A percentile compares a stretch with the other conserved stretches of the same genome.
Evolutionary conservation across 1,139 yeast species (phyloP).

Genomic region (Debaryomyces psychrophilus): DNA sequence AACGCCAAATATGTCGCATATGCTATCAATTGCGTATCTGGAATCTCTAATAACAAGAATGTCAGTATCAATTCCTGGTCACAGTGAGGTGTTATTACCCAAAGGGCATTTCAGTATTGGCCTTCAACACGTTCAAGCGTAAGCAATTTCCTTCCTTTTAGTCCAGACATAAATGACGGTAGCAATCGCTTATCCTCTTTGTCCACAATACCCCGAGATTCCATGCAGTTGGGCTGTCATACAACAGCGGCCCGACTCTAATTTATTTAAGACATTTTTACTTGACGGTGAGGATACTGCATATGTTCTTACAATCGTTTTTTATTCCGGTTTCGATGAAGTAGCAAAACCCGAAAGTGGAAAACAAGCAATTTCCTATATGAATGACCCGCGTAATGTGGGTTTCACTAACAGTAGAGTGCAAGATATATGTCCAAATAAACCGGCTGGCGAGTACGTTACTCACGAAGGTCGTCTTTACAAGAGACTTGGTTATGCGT

Average conservation of each 20-base stretch:
- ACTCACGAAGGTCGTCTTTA: constrained; percentile 8
- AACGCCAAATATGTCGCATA: constrained; percentile 10
- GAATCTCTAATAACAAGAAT: constrained; percentile 6
- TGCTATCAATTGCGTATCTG: constrained; percentile 8
- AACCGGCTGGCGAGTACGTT: constrained; percentile 8
- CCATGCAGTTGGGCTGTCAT: constrained; percentile 5
- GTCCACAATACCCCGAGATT: not conserved
- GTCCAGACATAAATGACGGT: constrained; percentile 10
- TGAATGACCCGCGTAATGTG: constrained; percentile 3
- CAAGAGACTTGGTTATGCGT: constrained; percentile 8
- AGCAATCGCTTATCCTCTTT: constrained; percentile 1
- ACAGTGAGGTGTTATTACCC: constrained; percentile 8
- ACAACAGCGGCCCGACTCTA: constrained; percentile 5
- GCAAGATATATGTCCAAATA: constrained; percentile 4
- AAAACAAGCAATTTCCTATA: not conserved
- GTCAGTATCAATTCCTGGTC: constrained; percentile 9
- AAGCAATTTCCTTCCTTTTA: constrained; percentile 8
- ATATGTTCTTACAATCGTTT: constrained; percentile 8
- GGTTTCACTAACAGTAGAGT: constrained; percentile 3
- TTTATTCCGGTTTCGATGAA: constrained; percentile 9
- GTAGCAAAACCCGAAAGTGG: constrained; percentile 7
- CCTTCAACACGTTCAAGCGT: constrained; percentile 7
- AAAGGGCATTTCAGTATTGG: constrained; percentile 9
- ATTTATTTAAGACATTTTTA: constrained; percentile 4
- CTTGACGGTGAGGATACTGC: constrained; percentile 9